Evolutionary conservation across 1,284 basidiomycete genomes (phyloP).

Genomic region (Ustilago shanxiensis): DNA sequence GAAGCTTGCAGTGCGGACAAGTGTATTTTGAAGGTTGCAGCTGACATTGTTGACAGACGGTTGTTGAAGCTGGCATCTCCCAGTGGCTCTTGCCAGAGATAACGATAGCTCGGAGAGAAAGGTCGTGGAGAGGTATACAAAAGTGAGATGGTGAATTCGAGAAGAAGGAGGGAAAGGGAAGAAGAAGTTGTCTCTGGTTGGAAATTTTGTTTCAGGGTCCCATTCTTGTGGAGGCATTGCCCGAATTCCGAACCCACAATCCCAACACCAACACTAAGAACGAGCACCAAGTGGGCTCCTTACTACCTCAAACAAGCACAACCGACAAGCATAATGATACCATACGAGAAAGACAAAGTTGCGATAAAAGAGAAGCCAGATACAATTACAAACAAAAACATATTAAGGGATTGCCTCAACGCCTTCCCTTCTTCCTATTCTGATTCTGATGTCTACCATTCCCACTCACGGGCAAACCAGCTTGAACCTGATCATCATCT

Average conservation of each 20-base stretch:
- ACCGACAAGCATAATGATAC: no score
- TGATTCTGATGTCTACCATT: slow-evolving; percentile 36
- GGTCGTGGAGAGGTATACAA: background rate
- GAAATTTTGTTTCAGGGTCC: background rate
- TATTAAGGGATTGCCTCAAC: no score
- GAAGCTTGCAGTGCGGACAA: slow-evolving; percentile 30
- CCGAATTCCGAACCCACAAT: background rate
- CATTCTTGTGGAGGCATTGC: background rate
- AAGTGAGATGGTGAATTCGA: background rate
- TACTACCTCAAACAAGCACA: no score
- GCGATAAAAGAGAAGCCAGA: background rate
- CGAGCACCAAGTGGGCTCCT: no score
- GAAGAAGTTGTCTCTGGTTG: background rate
- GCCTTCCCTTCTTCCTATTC: slow-evolving; percentile 42
- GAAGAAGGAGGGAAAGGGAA: background rate
- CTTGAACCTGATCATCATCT: slow-evolving; percentile 66
- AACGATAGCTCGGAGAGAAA: no score
- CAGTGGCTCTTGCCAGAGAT: no score
- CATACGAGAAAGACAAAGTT: background rate
- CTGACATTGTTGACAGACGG: slow-evolving; percentile 17
- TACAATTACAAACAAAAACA: no score
- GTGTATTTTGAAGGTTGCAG: slow-evolving; percentile 36
- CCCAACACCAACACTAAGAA: background rate
- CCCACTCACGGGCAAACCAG: slow-evolving; percentile 43
- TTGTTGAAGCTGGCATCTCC: slow-evolving; percentile 33